Base-by-base conservation (phyloP, 2,329 filamentous ascomycete species). In the Fusarium tricinctum region DNA sequence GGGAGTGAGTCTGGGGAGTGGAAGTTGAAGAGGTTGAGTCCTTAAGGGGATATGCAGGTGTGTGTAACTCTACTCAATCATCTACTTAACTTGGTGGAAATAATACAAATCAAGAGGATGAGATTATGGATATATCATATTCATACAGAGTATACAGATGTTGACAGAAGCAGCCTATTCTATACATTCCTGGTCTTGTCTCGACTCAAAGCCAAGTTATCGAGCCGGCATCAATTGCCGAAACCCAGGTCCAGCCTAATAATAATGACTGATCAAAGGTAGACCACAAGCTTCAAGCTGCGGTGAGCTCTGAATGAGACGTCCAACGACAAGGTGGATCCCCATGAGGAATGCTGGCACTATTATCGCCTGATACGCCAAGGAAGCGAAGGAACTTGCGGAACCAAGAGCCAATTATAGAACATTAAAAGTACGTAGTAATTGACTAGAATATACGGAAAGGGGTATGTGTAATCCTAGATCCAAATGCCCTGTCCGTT, bases 21-120 rank as follows among this genome's bases (percentile, higher is more conserved):
- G 92, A 86, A 80, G 74, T 80, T 96, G 71, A 85, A 93, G 73
- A 88, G 92, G 73, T 78, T 94, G 77, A 94, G 92, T 75, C 92
- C 92, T 47, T 68, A 43, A 47, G 8, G 7, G 6, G 8, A 33
- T 33, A 6, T 33, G 30, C 3, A 33, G 30, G 13, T 15, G 30
- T 33, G 2, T 15, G 30, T 33, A 33, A 40, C n/a, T 38, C 17
- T 43, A 17, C 17, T 45, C 17, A 19, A 8, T 8, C 10, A 17
- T 33, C 13, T 30, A 30, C 30, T 33, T 3, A 33, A 15, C 14
- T 33, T 15, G 14, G 14, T 15, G 3, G 14, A 33, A 33, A 15
- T 15, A 33, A 33, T 7, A 13, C 26, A 30, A 30, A 30, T 12
- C 10, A 30, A 30, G 10, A 13, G 28, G 6, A 14, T 15, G 14